These are phyloP conservation scores for Linum lewisii DNA, from an alignment of 345 rosid species.

Conservation along the genomic window DNA sequence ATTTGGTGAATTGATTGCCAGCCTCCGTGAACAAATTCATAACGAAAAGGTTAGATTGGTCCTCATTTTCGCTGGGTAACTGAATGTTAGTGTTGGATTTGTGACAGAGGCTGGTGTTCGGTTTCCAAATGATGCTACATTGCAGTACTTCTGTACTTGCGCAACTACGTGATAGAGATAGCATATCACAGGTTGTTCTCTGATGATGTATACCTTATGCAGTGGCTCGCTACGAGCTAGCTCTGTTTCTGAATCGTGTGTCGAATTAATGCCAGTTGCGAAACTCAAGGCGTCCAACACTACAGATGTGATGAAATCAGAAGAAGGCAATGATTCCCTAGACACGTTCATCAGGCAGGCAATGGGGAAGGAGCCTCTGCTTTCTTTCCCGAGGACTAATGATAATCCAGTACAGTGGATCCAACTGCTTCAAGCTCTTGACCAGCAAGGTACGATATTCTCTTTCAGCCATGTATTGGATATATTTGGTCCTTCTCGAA, in stretches of 20 bases:
- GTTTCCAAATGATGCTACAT: too few relatives aligned
- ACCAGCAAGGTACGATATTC: constrained; percentile 56
- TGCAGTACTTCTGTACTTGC: too few relatives aligned
- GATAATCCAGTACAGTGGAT: constrained; percentile 74
- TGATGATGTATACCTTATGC: constrained; percentile 8
- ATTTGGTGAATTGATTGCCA: too few relatives aligned
- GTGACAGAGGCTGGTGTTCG: too few relatives aligned
- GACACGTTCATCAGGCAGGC: constrained; percentile 53
- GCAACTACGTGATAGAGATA: too few relatives aligned
- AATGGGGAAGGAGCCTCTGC: constrained; percentile 63
- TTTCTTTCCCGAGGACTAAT: constrained; percentile 58
- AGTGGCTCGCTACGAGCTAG: constrained; percentile 18
- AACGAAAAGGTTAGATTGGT: too few relatives aligned
- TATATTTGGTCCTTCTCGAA: too few relatives aligned
- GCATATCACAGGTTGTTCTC: too few relatives aligned
- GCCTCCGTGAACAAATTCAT: too few relatives aligned
- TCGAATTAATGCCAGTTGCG: constrained; percentile 47
- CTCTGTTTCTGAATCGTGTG: constrained; percentile 9
- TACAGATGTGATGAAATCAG: constrained; percentile 55
- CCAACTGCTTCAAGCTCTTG: constrained; percentile 77
- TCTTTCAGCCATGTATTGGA: background rate
- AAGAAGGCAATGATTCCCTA: constrained; percentile 61
- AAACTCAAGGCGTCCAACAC: constrained; percentile 34
- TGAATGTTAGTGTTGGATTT: too few relatives aligned
- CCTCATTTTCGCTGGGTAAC: too few relatives aligned